Conservation (phyloP, 2,329 filamentous ascomycete genomes). For the Colletotrichum tabaci region DNA sequence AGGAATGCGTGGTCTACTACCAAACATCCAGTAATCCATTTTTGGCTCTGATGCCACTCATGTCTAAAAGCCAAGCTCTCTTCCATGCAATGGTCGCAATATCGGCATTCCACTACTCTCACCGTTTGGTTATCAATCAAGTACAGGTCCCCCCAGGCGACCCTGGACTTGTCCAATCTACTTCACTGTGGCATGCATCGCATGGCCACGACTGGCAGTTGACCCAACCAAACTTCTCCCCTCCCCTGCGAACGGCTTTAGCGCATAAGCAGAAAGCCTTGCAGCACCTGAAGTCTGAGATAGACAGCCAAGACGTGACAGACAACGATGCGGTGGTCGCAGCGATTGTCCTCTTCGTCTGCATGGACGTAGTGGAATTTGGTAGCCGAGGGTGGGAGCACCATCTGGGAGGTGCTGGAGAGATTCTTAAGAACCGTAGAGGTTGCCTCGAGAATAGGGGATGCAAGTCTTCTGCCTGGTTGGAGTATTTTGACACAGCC, state of each 20-base stretch:
- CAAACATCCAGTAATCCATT: conserved; percentile 35
- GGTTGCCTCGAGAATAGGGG: background rate
- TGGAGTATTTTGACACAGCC: conserved; percentile 32
- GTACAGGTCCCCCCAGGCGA: background rate
- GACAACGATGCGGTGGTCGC: conserved; percentile 33
- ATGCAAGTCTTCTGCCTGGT: conserved; percentile 1
- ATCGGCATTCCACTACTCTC: conserved; percentile 35
- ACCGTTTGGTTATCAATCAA: conserved; percentile 28
- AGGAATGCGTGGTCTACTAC: conserved; percentile 36
- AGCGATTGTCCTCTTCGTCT: conserved; percentile 34
- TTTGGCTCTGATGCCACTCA: conserved; percentile 34
- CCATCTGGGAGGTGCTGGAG: conserved; percentile 26
- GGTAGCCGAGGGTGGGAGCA: conserved; percentile 37
- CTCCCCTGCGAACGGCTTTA: conserved; percentile 23
- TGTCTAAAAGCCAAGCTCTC: conserved; percentile 23
- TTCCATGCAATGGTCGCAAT: conserved; percentile 30
- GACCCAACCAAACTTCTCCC: background rate
- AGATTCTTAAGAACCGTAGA: conserved; percentile 19
- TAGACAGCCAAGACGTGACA: background rate
- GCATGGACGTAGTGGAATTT: conserved; percentile 37
- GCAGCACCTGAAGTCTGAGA: conserved; percentile 11
- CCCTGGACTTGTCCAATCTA: background rate
- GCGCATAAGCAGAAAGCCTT: conserved; percentile 32
- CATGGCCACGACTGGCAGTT: conserved; percentile 22
- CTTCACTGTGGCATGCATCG: conserved; percentile 6